phyloP scores from a whole-genome alignment of 2,329 filamentous ascomycete species.

The Pseudovirgaria hyperparasitica region DNA sequence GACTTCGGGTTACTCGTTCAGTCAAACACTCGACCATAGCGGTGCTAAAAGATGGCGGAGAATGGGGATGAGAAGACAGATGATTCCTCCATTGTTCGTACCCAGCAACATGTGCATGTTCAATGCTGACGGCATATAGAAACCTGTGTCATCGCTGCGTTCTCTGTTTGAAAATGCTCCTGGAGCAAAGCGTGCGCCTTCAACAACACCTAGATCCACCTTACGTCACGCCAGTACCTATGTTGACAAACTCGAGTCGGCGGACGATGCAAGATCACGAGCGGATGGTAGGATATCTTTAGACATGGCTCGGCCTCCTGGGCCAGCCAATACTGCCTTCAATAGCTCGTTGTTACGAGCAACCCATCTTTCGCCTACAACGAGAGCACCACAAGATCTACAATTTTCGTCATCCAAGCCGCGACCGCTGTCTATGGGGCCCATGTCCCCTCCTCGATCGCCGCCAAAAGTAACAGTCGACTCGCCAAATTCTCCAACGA shows the following conservation, averaged over 20 bases:
- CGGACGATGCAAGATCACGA: slow-evolving; percentile 15
- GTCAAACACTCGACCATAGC: too few species aligned
- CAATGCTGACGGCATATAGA: slow-evolving; percentile 32
- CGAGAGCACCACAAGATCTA: slow-evolving; percentile 21
- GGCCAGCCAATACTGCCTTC: slow-evolving; percentile 10
- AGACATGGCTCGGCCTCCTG: slow-evolving; percentile 25
- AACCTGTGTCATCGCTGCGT: slow-evolving; percentile 68
- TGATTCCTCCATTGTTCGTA: slow-evolving; percentile 60
- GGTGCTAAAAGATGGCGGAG: too few species aligned
- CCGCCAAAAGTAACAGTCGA: slow-evolving; percentile 57
- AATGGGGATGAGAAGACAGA: slow-evolving; percentile 57
- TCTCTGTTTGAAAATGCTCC: slow-evolving; percentile 73
- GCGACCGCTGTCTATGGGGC: slow-evolving; percentile 37
- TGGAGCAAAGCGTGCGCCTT: slow-evolving; percentile 18
- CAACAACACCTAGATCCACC: slow-evolving; percentile 14
- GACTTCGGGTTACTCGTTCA: too few species aligned
- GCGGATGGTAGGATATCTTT: slow-evolving; percentile 26
- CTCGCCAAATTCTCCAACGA: slow-evolving; percentile 57
- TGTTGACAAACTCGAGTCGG: slow-evolving; percentile 15
- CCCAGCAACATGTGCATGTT: not conserved
- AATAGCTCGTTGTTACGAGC: slow-evolving; percentile 24
- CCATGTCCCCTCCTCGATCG: slow-evolving; percentile 34
- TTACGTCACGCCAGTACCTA: slow-evolving; percentile 22
- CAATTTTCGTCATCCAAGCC: slow-evolving; percentile 23
- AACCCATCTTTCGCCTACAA: slow-evolving; percentile 18